Evolutionary conservation across 441 rosid species (phyloP), one percentile per base, ranked within the genome.

Genomic region (Bruguiera hainesii): DNA sequence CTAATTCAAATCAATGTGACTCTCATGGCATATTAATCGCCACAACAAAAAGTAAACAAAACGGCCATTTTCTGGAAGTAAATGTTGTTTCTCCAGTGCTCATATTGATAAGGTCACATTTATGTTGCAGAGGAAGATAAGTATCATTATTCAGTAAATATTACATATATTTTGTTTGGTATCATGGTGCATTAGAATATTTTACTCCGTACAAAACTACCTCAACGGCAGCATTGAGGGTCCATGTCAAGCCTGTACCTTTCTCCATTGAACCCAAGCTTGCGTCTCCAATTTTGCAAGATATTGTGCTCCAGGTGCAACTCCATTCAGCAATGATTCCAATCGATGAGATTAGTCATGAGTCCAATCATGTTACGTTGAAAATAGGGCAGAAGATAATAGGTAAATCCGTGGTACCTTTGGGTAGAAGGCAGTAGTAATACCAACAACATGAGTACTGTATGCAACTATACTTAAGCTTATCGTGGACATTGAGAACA

Each of bases 241-340:
- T 96, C 73, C 96, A 82, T 26, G 85, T 83, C 83, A 92, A 89
- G 70, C 96, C 97, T 73, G 98, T 90, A 76, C 96, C 98, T 21
- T 97, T 95, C 82, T 90, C 98, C 97, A 92, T 92, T 62, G 96
- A 95, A 64, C 89, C 98, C 76, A 95, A 78, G 74, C 96, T 90
- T 1, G 93, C 76, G 74, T 90, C 99, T 67, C 98, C 98, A 80
- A 92, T 92, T 89, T 95, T 92, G 80, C 98, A 95, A 60, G 99
- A 95, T 82, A 92, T 85, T 95, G 98, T 65, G 98, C 98, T 71
- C 99, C 98, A 67, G 98, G 98, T 70, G 98, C 97, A 76, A 95
- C 81, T 70, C 99, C 99, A 80, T 89, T 95, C 77, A 90, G 69
- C 71, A 90, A 81, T 58, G 90, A 84, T 83, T 90, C 96, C 96